Evolutionary conservation across 1,139 yeast genomes (phyloP), one percentile per base, ranked within the genome.

Genomic region (Ogataea hybrid): DNA sequence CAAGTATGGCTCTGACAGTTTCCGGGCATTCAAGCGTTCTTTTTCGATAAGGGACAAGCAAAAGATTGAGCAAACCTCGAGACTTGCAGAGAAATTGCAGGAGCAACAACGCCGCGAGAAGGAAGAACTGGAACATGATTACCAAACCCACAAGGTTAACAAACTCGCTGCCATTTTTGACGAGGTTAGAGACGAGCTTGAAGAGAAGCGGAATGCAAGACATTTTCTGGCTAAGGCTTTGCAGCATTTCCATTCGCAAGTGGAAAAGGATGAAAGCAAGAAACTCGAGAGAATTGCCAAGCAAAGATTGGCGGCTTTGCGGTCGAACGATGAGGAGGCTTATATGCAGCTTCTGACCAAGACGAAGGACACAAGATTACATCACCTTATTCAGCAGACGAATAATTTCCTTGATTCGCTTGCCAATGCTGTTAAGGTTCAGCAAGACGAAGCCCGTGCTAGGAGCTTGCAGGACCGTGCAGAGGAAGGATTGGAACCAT

Each of bases 301-400:
- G 56, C 90, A 84, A 57, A 87, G 94, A 79, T 76, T 85, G 62
- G 89, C 82, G 64, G 94, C 94, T 25, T 75, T 85, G 70, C 84
- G 82, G 54, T 84, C 86, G 45, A 84, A 84, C 59, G 92, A 84
- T 67, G 94, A 84, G 66, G 94, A 84, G 58, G 92, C 90, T 0
- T 84, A 84, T 65, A 76, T 84, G 65, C 84, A 84, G 57, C 73
- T 84, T 53, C 73, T 84, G 54, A 92, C 84, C 60, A 89, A 84
- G 58, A 84, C 94, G 8, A 84, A 84, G 62, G 94, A 84, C 65
- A 82, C 87, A 3, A 79, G 94, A 74, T 82, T 84, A 56, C 84
- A 92, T 0, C 90, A 84, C 64, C 71, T 84, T 53, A 73, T 84
- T 63, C 82, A 73, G 54, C 92, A 84, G 65, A 84, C 94, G 12